Evolutionary conservation across 129 eudicot genomes (phyloP).

Genomic region (Flaveria bidentis): DNA sequence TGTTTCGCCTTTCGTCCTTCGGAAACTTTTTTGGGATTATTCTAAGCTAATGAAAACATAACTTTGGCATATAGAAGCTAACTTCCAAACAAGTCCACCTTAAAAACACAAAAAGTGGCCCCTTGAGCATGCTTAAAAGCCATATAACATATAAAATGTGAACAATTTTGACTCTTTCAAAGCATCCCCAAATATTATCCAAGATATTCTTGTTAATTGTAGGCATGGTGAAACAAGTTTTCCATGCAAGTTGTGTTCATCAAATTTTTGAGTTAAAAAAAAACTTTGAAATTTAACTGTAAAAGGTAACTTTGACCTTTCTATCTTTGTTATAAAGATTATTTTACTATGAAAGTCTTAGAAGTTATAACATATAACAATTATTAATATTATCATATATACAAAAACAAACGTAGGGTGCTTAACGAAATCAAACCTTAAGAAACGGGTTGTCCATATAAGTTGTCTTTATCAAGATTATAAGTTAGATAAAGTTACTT

Average conservation of each 20-base stretch:
- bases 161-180: constrained; percentile 20
- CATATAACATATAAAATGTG: constrained; percentile 25
- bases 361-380: too few relatives aligned
- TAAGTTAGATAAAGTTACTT: background rate
- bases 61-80: constrained; percentile 24
- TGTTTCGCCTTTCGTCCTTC: constrained; percentile 15
- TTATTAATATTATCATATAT: too few relatives aligned
- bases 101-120: constrained; percentile 22
- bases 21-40: constrained; percentile 15
- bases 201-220: background rate
- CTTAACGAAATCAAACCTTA: too few relatives aligned
- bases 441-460: background rate
- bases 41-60: background rate
- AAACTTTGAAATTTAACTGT: background rate
- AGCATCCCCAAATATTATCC: constrained; percentile 19
- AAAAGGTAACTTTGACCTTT: constrained; percentile 3
- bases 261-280: background rate
- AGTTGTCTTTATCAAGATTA: background rate
- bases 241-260: background rate
- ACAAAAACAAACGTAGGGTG: too few relatives aligned
- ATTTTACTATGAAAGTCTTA: too few relatives aligned
- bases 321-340: too few relatives aligned
- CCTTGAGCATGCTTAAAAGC: constrained; percentile 46
- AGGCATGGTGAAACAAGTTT: background rate
- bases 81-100: constrained; percentile 31